Evolutionary conservation across 2,329 filamentous ascomycete genomes (phyloP).

Genomic region (Myriosclerotinia scirpicola): DNA sequence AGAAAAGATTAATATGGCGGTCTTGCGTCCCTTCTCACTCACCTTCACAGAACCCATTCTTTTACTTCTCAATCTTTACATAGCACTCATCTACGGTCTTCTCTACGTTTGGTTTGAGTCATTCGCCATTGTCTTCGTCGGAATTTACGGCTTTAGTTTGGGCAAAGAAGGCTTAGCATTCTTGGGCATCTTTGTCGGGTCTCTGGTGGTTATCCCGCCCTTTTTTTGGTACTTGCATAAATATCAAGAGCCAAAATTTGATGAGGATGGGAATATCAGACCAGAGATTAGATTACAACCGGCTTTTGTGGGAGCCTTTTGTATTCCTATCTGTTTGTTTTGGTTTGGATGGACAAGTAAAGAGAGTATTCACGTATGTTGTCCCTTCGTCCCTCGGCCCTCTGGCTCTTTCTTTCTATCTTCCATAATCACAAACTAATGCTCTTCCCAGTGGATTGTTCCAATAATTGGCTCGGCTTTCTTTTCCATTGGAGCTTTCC

Average conservation of each 20-base stretch:
- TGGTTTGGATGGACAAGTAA: slow-evolving; percentile 54
- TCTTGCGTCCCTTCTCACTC: slow-evolving; percentile 60
- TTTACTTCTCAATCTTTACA: slow-evolving; percentile 61
- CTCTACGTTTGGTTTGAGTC: slow-evolving; percentile 65
- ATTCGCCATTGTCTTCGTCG: slow-evolving; percentile 59
- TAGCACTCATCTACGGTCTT: slow-evolving; percentile 60
- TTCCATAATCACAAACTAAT: neutral
- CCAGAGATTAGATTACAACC: slow-evolving; percentile 56
- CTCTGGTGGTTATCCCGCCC: slow-evolving; percentile 50
- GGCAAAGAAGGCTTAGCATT: slow-evolving; percentile 60
- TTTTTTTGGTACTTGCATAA: slow-evolving; percentile 53
- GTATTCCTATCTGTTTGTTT: slow-evolving; percentile 59
- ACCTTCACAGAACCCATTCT: slow-evolving; percentile 61
- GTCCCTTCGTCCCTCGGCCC: no score
- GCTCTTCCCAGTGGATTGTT: slow-evolving; percentile 54
- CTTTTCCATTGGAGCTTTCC: slow-evolving; percentile 46
- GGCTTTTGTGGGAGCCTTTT: slow-evolving; percentile 53
- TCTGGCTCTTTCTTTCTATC: no score
- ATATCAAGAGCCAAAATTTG: slow-evolving; percentile 50
- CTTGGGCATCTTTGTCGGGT: slow-evolving; percentile 52
- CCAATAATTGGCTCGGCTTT: slow-evolving; percentile 51
- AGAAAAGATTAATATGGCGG: slow-evolving; percentile 51
- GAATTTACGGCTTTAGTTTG: slow-evolving; percentile 58
- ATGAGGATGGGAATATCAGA: slow-evolving; percentile 48
- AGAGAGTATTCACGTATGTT: slow-evolving; percentile 34